These are phyloP conservation scores for Fusarium udum DNA, from an alignment of 2,329 filamentous ascomycete species.

Conservation along the genomic window DNA sequence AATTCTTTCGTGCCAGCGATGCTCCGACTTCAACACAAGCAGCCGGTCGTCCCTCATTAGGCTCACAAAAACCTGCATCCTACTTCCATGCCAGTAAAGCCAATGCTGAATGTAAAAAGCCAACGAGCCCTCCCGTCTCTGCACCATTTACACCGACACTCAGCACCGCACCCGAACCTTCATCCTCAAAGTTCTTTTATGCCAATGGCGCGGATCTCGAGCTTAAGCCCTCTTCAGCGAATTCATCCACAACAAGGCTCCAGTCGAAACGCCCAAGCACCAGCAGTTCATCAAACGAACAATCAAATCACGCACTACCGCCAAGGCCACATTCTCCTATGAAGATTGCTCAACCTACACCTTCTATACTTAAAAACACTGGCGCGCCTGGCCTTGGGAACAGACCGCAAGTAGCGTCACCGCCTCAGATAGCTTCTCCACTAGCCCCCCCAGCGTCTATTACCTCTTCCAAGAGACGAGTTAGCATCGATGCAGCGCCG, in stretches of 20 bases:
- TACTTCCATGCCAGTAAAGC: slow-evolving; percentile 68
- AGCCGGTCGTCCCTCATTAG: slow-evolving; percentile 47
- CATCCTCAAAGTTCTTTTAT: slow-evolving; percentile 76
- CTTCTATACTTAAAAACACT: slow-evolving; percentile 36
- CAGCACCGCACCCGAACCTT: slow-evolving; percentile 50
- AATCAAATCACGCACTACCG: slow-evolving; percentile 32
- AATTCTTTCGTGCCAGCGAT: slow-evolving; percentile 94
- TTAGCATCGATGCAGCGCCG: slow-evolving; percentile 55
- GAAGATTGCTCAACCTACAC: slow-evolving; percentile 49
- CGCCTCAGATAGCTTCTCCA: slow-evolving; percentile 49
- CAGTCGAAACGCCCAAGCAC: slow-evolving; percentile 52
- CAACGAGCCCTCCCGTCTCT: slow-evolving; percentile 43
- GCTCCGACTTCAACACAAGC: slow-evolving; percentile 61
- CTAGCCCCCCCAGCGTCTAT: slow-evolving; percentile 46
- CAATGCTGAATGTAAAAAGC: slow-evolving; percentile 52
- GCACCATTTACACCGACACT: slow-evolving; percentile 49
- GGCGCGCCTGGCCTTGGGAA: slow-evolving; percentile 26
- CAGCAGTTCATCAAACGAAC: slow-evolving; percentile 41
- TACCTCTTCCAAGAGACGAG: slow-evolving; percentile 50
- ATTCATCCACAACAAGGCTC: slow-evolving; percentile 58
- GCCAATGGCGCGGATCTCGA: slow-evolving; percentile 70
- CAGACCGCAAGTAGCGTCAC: slow-evolving; percentile 48
- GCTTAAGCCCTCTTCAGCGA: slow-evolving; percentile 52
- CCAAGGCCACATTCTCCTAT: slow-evolving; percentile 62
- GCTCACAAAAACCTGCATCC: slow-evolving; percentile 60